Conservation (phyloP, 2,329 filamentous ascomycete genomes). For the Nannizziopsis barbatae region DNA sequence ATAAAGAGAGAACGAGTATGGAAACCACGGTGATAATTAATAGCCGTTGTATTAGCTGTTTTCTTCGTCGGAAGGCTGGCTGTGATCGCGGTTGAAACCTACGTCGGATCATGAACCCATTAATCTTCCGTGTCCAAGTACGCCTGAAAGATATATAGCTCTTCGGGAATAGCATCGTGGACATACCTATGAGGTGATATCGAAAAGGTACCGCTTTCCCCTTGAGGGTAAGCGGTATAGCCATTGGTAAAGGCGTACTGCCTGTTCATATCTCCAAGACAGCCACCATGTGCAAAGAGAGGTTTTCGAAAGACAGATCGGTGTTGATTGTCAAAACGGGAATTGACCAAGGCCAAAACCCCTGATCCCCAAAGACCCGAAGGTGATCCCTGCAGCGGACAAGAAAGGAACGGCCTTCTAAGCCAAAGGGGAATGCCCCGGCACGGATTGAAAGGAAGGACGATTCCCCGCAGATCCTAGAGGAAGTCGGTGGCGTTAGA, state of each 20-base stretch:
- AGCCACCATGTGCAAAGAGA: conserved; percentile 23
- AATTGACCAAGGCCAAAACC: conserved; percentile 8
- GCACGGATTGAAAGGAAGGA: no score
- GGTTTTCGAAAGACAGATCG: background rate
- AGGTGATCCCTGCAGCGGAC: background rate
- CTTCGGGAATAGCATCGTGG: background rate
- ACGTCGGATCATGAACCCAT: background rate
- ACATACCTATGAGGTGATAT: conserved; percentile 76
- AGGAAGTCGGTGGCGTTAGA: no score
- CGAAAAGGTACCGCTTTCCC: conserved; percentile 60
- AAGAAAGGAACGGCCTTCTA: background rate
- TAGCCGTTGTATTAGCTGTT: conserved; percentile 60
- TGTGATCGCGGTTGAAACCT: conserved; percentile 80
- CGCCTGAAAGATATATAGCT: no score
- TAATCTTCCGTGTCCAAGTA: background rate
- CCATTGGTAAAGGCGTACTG: conserved; percentile 79
- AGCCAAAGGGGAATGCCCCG: background rate
- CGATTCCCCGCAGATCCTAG: no score
- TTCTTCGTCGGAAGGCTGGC: conserved; percentile 60
- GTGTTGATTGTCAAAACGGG: conserved; percentile 1
- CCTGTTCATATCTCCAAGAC: conserved; percentile 61
- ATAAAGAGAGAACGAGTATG: conserved; percentile 53
- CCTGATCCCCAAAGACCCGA: conserved; percentile 3
- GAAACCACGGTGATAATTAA: conserved; percentile 46
- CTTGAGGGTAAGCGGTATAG: conserved; percentile 55